Conservation (phyloP, 306 rosid genomes). For the Lithocarpus polystachyus region DNA sequence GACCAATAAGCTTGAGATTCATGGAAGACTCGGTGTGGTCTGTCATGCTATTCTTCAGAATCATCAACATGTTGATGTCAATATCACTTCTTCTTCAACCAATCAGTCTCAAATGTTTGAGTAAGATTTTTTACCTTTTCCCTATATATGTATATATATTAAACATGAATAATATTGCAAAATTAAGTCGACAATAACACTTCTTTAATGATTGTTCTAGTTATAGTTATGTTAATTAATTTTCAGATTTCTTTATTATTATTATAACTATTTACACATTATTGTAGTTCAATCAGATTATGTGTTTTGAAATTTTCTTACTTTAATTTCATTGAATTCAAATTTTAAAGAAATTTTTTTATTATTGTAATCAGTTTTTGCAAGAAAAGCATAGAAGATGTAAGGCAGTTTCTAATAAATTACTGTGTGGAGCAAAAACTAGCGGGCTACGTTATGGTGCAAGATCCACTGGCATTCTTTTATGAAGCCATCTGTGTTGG, state of each 20-base stretch:
- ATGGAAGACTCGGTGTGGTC: constrained; percentile 59
- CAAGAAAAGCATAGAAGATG: constrained; percentile 32
- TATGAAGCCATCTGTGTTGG: constrained; percentile 71
- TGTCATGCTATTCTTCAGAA: constrained; percentile 55
- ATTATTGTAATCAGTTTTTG: constrained; percentile 42
- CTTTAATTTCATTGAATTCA: neutral
- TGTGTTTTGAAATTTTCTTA: too few relatives aligned
- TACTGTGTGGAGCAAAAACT: constrained; percentile 38
- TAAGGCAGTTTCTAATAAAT: constrained; percentile 39
- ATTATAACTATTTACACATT: too few relatives aligned
- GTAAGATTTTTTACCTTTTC: constrained; percentile 27
- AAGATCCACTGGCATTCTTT: constrained; percentile 51
- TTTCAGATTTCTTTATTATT: too few relatives aligned
- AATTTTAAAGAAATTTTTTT: too few relatives aligned
- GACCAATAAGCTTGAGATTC: constrained; percentile 60
- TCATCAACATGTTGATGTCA: neutral
- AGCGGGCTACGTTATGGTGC: constrained; percentile 39
- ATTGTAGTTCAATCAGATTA: too few relatives aligned
- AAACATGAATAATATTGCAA: too few relatives aligned
- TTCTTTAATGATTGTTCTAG: too few relatives aligned
- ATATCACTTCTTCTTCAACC: constrained; percentile 15
- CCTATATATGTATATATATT: too few relatives aligned
- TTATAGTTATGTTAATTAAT: too few relatives aligned
- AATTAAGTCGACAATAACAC: too few relatives aligned
- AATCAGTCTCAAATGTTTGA: constrained; percentile 43